Conservation (phyloP, 345 rosid genomes). For the Eucalyptus marginata region DNA sequence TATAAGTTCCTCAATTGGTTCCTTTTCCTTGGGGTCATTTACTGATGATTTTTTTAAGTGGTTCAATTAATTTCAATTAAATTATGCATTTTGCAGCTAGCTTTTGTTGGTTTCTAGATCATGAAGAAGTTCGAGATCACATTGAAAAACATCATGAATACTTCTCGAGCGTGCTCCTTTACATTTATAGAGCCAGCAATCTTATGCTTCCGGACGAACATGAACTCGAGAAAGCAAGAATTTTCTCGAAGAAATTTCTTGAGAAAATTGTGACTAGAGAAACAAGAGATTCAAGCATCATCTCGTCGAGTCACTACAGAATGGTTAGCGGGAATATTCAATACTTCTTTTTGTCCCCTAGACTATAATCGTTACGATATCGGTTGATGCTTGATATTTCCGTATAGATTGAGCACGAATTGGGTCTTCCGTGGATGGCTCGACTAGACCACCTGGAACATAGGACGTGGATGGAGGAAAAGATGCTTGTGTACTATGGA, state of each 20-base stretch:
- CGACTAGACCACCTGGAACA: conserved; percentile 49
- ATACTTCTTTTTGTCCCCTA: not conserved
- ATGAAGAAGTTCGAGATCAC: conserved; percentile 9
- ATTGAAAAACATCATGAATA: conserved; percentile 12
- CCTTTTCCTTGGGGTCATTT: not conserved
- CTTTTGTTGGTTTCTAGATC: conserved; percentile 44
- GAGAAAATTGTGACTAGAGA: conserved; percentile 1
- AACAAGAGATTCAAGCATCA: not conserved
- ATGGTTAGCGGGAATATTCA: not conserved
- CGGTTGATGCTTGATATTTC: not conserved
- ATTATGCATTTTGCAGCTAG: conserved; percentile 12
- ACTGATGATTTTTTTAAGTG: not conserved
- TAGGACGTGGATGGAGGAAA: conserved; percentile 49
- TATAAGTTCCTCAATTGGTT: not conserved
- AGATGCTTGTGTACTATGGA: conserved; percentile 18
- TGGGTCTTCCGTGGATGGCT: conserved; percentile 42
- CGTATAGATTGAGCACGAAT: conserved; percentile 27
- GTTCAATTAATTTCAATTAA: not conserved
- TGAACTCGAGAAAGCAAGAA: conserved; percentile 38
- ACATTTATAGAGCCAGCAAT: conserved; percentile 44
- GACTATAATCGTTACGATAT: not conserved
- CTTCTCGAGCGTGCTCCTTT: conserved; percentile 20
- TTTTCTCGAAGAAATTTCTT: conserved; percentile 24
- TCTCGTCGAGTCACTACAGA: not conserved
- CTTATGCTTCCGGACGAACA: conserved; percentile 45